Evolutionary conservation across 2,329 filamentous ascomycete species (phyloP), one percentile per base, ranked within the genome.

Genomic region (Trichoderma aggressivum): DNA sequence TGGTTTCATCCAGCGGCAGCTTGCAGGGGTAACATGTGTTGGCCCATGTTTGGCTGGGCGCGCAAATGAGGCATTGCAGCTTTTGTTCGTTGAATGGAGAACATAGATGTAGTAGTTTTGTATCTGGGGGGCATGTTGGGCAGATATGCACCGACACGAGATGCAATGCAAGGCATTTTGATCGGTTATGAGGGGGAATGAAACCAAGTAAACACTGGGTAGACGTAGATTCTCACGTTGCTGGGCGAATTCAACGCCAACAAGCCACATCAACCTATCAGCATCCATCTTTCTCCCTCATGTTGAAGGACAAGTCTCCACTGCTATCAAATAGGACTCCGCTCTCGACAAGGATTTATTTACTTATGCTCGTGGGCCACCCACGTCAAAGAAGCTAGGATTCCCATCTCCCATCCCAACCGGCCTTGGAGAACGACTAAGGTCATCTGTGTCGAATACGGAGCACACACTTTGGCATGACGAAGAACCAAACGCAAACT

Each of bases 11-110:
- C 24, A 56, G 67, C 24, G 43, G 67, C 47, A 18, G 47, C 47
- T 18, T 70, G 67, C 47, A 63, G 59, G 30, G 30, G 26, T 66
- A 58, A 70, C 47, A 70, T 70, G 59, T 70, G 67, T 70, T 70
- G 59, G 59, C 30, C 43, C 43, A 28, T 30, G 67, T 70, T 56
- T 56, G 67, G 67, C 43, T 34, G 24, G 32, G 18, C 47, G 32
- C 39, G n/a, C 32, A 36, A 21, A 21, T 14, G 18, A 47, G 21
- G 56, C 56, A 6, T 36, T 36, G 43, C 12, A 47, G 28, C 18
- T 7, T 36, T 36, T 34, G 58, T 67, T 58, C 32, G 24, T 58
- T 24, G 3, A 18, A 32, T 5, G 18, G 34, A 68, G 30, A 21
- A 21, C 18, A 50, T 10, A 5, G n/a, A n/a, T n/a, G 26, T 28